phyloP scores from a whole-genome alignment of 2,329 filamentous ascomycete genomes.

The Calonectria henricotiae region DNA sequence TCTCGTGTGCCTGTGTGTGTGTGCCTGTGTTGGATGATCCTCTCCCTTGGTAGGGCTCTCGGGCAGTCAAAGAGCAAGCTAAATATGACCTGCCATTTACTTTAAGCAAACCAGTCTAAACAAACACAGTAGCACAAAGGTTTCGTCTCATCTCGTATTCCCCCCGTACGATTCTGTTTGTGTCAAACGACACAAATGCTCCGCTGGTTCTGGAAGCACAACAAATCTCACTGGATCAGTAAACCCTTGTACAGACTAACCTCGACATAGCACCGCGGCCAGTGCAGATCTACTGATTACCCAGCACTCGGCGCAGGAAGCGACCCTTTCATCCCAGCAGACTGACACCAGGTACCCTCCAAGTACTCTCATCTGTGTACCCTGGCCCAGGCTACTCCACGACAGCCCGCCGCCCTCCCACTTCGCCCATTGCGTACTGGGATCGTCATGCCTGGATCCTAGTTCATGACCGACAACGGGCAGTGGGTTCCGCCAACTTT shows the following conservation, averaged over 20 bases:
- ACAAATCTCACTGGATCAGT: constrained; percentile 27
- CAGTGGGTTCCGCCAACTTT: constrained; percentile 19
- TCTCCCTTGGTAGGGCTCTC: constrained; percentile 10
- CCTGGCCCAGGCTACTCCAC: constrained; percentile 26
- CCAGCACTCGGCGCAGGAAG: constrained; percentile 33
- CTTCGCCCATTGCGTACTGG: constrained; percentile 5
- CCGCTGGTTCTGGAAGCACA: constrained; percentile 15
- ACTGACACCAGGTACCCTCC: constrained; percentile 23
- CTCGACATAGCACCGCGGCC: constrained; percentile 35
- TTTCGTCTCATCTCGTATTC: constrained; percentile 8
- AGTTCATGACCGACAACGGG: constrained; percentile 22
- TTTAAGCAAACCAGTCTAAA: background rate
- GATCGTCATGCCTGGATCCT: constrained; percentile 21
- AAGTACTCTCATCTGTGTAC: constrained; percentile 25
- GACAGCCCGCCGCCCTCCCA: constrained; percentile 13
- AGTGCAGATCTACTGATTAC: constrained; percentile 41
- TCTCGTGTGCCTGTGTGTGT: background rate
- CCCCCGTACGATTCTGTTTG: background rate
- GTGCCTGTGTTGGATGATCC: background rate
- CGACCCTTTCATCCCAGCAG: constrained; percentile 30
- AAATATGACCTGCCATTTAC: background rate
- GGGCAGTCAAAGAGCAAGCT: constrained; percentile 10
- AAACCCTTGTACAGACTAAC: constrained; percentile 32
- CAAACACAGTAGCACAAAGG: background rate
- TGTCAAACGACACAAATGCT: constrained; percentile 24